Percentiles rank a stretch among this genome's conserved stretches.
Conservation (phyloP, 257 asterid genomes). For the Ocimum tenuiflorum region DNA sequence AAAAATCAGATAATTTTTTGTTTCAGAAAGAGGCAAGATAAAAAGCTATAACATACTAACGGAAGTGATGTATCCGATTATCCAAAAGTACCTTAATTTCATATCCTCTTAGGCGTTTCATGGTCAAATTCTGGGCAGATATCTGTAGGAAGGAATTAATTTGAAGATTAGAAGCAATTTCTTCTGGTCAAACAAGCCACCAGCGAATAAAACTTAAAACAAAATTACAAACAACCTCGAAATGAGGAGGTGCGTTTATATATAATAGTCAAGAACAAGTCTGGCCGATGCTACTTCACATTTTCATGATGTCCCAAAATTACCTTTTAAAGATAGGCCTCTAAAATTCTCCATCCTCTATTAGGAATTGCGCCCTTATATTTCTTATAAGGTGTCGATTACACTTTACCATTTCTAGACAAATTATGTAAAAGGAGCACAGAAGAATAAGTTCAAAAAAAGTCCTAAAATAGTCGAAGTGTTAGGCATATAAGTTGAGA, state of each 20-base stretch:
- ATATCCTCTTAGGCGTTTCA: conserved; percentile 85
- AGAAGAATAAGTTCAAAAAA: neutral
- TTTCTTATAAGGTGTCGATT: no score
- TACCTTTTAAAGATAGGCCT: neutral
- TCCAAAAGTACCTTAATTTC: conserved; percentile 68
- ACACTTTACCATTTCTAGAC: no score
- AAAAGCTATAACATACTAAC: neutral
- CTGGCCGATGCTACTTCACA: neutral
- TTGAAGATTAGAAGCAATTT: conserved; percentile 18
- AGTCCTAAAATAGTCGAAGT: neutral
- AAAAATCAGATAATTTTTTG: neutral
- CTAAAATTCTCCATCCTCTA: neutral
- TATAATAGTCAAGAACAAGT: neutral
- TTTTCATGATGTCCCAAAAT: neutral
- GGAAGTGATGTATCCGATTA: conserved; percentile 6
- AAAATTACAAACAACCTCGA: neutral
- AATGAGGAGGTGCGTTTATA: neutral
- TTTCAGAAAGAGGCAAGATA: neutral
- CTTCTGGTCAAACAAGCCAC: neutral
- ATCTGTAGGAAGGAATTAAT: conserved; percentile 46
- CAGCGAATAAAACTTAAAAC: neutral
- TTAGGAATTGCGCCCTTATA: neutral
- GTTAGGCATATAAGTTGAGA: no score
- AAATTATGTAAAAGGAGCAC: no score
- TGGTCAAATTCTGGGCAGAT: conserved; percentile 71